Conservation (phyloP, 1,139 yeast genomes). For the Yamadazyma taylorii region DNA sequence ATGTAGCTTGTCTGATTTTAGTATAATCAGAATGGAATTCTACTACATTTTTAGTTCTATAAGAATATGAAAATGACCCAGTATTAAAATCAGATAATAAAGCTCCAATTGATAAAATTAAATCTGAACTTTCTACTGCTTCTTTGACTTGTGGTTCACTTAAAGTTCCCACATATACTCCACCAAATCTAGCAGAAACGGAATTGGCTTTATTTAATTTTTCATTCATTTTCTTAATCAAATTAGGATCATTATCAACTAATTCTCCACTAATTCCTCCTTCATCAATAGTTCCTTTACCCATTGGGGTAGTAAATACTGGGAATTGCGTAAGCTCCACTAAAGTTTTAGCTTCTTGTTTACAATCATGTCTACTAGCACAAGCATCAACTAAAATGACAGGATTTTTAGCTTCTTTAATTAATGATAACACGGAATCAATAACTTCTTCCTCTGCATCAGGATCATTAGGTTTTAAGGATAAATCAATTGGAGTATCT, state of each 20-base stretch:
- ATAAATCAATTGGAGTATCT: conserved; percentile 63
- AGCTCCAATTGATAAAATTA: conserved; percentile 78
- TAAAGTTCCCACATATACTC: conserved; percentile 82
- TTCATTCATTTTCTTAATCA: conserved; percentile 25
- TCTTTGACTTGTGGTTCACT: conserved; percentile 75
- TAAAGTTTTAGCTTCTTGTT: conserved; percentile 58
- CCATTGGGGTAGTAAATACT: conserved; percentile 87
- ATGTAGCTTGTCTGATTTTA: conserved; percentile 72
- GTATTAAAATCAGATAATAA: conserved; percentile 86
- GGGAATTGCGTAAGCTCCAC: conserved; percentile 77
- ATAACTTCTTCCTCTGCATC: conserved; percentile 75
- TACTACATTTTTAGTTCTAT: conserved; percentile 74
- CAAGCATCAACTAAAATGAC: conserved; percentile 84
- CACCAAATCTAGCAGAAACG: conserved; percentile 72
- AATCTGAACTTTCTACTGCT: conserved; percentile 75
- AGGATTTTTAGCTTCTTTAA: conserved; percentile 63
- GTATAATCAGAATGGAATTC: conserved; percentile 91
- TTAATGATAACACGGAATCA: conserved; percentile 51
- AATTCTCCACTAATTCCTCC: conserved; percentile 34
- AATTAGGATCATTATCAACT: conserved; percentile 26
- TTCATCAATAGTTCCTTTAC: conserved; percentile 80
- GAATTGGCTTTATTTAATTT: conserved; percentile 23
- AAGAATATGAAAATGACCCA: conserved; percentile 82
- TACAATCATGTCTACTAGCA: conserved; percentile 74
- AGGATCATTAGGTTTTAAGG: conserved; percentile 60